A percentile compares a stretch with the other conserved stretches of the same genome.
phyloP scores from a whole-genome alignment of 1,284 basidiomycete genomes.

The Singerocomus inundabilis region DNA sequence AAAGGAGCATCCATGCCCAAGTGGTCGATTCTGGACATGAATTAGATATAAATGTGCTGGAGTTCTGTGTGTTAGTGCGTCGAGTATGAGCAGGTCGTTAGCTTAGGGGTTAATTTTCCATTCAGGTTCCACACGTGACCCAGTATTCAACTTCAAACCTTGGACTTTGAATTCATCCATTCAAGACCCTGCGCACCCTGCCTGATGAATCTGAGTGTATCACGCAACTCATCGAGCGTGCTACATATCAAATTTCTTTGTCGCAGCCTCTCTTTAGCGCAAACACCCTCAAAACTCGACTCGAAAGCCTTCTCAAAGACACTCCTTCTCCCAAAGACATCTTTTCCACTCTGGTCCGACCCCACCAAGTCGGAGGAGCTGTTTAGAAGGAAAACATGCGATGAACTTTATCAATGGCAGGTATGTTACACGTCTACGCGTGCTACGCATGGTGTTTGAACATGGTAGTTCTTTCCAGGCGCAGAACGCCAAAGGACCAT shows the following conservation, averaged over 20 bases:
- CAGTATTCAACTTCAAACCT: background rate
- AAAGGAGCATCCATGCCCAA: background rate
- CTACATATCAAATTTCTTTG: slow-evolving; percentile 6
- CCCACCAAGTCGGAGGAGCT: slow-evolving; percentile 61
- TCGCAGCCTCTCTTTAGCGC: slow-evolving; percentile 18
- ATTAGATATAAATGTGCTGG: no score
- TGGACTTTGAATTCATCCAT: background rate
- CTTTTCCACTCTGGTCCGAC: slow-evolving; percentile 77
- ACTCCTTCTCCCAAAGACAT: slow-evolving; percentile 81
- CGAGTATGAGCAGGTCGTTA: no score
- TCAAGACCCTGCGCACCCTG: background rate
- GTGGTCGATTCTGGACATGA: background rate
- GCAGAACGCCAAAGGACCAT: slow-evolving; percentile 58
- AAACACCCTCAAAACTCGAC: slow-evolving; percentile 12
- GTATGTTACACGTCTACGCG: slow-evolving; percentile 41
- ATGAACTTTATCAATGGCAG: slow-evolving; percentile 86
- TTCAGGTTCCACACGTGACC: background rate
- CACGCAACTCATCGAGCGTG: slow-evolving; percentile 16
- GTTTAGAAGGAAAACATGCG: slow-evolving; percentile 68
- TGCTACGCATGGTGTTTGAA: slow-evolving; percentile 5
- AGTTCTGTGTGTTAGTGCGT: no score
- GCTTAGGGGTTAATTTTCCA: no score
- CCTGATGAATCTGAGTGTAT: slow-evolving; percentile 20
- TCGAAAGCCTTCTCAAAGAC: slow-evolving; percentile 56
- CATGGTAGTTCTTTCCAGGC: slow-evolving; percentile 42